phyloP scores from a whole-genome alignment of 768 basidiomycete species.

The Aureoboletus auriporus region DNA sequence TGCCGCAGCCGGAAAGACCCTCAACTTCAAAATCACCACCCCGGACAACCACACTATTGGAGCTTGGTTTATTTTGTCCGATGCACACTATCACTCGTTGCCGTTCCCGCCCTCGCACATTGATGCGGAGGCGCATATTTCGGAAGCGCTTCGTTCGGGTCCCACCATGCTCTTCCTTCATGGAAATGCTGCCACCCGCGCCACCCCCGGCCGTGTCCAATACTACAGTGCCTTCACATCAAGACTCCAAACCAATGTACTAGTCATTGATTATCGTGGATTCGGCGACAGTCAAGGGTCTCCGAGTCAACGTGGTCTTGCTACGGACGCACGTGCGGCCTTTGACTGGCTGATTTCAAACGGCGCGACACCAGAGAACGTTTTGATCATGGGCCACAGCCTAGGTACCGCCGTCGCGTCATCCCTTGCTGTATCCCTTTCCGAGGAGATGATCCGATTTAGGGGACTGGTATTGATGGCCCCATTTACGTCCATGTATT shows the following conservation, averaged over 20 bases:
- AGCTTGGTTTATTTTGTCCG: constrained; percentile 80
- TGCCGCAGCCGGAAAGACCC: constrained; percentile 65
- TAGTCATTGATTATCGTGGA: constrained; percentile 89
- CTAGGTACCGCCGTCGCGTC: constrained; percentile 80
- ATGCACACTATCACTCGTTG: constrained; percentile 54
- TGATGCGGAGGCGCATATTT: constrained; percentile 40
- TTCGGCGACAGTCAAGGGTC: constrained; percentile 82
- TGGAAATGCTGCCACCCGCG: constrained; percentile 84
- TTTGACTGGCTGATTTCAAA: constrained; percentile 72
- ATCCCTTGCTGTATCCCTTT: constrained; percentile 45
- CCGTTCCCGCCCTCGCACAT: constrained; percentile 35
- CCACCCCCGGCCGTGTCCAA: constrained; percentile 59
- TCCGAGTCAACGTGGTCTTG: constrained; percentile 74
- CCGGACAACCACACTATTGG: constrained; percentile 78
- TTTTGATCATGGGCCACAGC: constrained; percentile 83
- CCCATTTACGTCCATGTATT: constrained; percentile 57
- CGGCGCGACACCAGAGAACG: constrained; percentile 52
- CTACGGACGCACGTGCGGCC: constrained; percentile 68
- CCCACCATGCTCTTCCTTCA: constrained; percentile 92
- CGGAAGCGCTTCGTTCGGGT: constrained; percentile 47
- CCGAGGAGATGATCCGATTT: constrained; percentile 38
- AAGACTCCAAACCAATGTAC: constrained; percentile 66
- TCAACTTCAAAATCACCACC: constrained; percentile 67
- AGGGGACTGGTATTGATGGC: constrained; percentile 48
- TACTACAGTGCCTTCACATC: constrained; percentile 65